phyloP scores from a whole-genome alignment of 306 rosid species.

The Corylus americana region DNA sequence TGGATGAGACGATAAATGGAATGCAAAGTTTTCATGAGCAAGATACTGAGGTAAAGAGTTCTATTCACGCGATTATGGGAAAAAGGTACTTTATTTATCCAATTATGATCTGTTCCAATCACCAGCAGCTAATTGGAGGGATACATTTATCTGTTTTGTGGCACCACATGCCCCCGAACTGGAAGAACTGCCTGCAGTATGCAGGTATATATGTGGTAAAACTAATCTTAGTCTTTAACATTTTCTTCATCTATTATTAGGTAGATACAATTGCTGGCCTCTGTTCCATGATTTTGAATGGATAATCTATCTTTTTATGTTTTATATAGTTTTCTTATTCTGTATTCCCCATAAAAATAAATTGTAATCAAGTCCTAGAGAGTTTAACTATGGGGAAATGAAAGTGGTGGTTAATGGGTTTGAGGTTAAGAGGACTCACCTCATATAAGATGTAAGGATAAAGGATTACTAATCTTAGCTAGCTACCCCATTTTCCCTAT shows the following conservation, averaged over 20 bases:
- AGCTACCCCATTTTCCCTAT: too few species aligned
- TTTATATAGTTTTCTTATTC: too few species aligned
- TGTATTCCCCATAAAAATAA: too few species aligned
- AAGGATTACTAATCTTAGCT: too few species aligned
- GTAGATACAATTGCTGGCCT: not conserved
- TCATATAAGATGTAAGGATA: too few species aligned
- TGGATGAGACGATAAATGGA: slow-evolving; percentile 42
- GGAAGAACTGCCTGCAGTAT: slow-evolving; percentile 34
- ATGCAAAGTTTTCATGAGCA: slow-evolving; percentile 48
- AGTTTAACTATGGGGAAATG: too few species aligned
- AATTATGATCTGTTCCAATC: slow-evolving; percentile 39
- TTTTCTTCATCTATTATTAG: not conserved
- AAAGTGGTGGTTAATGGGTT: too few species aligned
- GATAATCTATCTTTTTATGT: not conserved
- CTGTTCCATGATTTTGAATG: too few species aligned
- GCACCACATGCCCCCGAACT: slow-evolving; percentile 34
- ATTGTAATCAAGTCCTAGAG: too few species aligned
- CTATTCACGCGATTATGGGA: slow-evolving; percentile 15
- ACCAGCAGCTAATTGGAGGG: slow-evolving; percentile 39
- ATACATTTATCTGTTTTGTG: slow-evolving; percentile 22
- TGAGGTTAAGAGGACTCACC: too few species aligned
- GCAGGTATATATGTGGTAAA: slow-evolving; percentile 26
- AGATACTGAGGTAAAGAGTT: slow-evolving; percentile 29
- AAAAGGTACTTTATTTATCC: slow-evolving; percentile 19
- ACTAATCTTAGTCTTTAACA: not conserved